Base-by-base conservation (phyloP, 2,329 filamentous ascomycete species). In the Ophiostoma piceae region DNA sequence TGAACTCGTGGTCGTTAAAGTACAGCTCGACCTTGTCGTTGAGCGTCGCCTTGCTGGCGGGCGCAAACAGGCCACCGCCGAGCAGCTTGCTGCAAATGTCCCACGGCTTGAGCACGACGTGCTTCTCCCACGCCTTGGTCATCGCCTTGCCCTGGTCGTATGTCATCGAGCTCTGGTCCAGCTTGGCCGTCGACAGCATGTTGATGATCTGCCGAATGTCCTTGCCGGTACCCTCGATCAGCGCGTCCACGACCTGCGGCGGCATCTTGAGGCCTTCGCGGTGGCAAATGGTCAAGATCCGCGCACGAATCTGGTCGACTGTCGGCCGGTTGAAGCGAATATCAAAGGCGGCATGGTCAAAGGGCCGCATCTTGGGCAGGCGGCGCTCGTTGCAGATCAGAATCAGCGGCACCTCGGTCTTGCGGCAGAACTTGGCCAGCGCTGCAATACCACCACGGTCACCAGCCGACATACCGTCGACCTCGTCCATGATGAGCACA, bases 21-120 rank as follows among this genome's bases (percentile, higher is more conserved):
- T 99, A 99, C 1, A 99, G 87, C 80, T 99, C 94, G 73, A 96
- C 95, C 83, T 99, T 99, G 79, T 99, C 94, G 77, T 98, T 98
- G 47, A 99, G 82, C 0, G 92, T 96, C 2, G 92, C 84, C 74
- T 92, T 96, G 80, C 92, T 96, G 67, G 89, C 88, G 4, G 89
- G 85, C 32, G 91, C 85, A 79, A 98, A 99, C 79, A 97, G 87
- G 51, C 92, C 92, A 3, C 92, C 90, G 35, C 87, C 92, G 6
- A 99, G 86, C 77, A 99, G 92, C 81, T 97, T 97, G 77, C 91
- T 87, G 72, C 92, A 94, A 76, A 99, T 99, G 77, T 99, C 95
- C 95, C 95, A 99, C 0, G 95, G 95, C 80, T 98, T 98, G 70
- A 99, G 82, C 16, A 99, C 88, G 51, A 98, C 89, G 77, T 98